A percentile compares a stretch with the other conserved stretches of the same genome.
These are phyloP conservation scores for Claviceps sp. DNA, from an alignment of 2,329 filamentous ascomycete species.

Conservation along the genomic window DNA sequence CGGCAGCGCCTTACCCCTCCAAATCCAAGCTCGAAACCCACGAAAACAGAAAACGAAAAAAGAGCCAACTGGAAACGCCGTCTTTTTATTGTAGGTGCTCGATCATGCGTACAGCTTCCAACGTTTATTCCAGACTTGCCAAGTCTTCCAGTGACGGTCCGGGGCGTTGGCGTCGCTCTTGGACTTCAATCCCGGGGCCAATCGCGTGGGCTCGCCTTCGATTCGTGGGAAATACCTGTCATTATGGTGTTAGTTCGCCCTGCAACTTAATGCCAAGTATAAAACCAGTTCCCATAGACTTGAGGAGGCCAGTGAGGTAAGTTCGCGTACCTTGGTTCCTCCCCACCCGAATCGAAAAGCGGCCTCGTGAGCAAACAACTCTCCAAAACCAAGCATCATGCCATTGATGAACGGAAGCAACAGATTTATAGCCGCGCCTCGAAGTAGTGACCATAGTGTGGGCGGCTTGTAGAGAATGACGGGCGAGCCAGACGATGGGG, in stretches of 20 bases:
- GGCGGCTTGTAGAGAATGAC: conserved; percentile 82
- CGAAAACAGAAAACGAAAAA: neutral
- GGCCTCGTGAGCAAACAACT: conserved; percentile 90
- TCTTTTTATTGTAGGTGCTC: neutral
- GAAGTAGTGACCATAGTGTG: conserved; percentile 70
- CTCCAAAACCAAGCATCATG: conserved; percentile 94
- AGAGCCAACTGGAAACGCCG: neutral
- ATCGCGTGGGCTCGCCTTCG: conserved; percentile 52
- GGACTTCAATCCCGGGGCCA: conserved; percentile 72
- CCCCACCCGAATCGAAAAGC: conserved; percentile 90
- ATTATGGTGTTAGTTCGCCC: conserved; percentile 7
- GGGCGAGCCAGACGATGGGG: conserved; percentile 49
- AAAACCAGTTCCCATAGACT: too few relatives aligned
- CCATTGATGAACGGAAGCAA: conserved; percentile 92
- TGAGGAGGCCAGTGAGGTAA: too few relatives aligned
- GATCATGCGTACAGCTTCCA: neutral
- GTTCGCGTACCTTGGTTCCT: conserved; percentile 61
- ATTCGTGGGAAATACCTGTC: conserved; percentile 42
- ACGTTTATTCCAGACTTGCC: conserved; percentile 51
- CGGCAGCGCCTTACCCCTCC: neutral
- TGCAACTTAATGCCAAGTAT: neutral
- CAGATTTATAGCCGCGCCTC: conserved; percentile 91
- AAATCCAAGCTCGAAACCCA: neutral
- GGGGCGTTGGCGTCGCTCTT: conserved; percentile 48
- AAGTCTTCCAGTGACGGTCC: conserved; percentile 49